Percentiles rank a stretch among this genome's conserved stretches.
Evolutionary conservation across 352 stramenopile species (phyloP).

Genomic region (Thalassiosira mediterranea): DNA sequence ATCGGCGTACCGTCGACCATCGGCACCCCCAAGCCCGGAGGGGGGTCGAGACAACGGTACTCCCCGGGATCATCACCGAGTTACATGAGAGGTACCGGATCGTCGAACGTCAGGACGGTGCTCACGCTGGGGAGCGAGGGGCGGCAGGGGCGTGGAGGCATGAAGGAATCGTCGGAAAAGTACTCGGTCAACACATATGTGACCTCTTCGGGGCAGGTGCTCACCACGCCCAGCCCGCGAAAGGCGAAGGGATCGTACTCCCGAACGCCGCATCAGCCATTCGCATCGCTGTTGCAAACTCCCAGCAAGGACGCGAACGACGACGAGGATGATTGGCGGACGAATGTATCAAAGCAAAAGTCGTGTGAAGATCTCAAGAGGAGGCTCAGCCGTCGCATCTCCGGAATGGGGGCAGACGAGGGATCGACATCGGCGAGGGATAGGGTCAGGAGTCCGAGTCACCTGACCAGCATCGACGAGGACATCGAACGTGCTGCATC

Average conservation of each 20-base stretch:
- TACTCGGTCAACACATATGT: constrained; percentile 45
- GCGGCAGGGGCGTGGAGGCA: too few relatives aligned
- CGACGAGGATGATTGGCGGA: too few relatives aligned
- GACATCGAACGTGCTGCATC: constrained; percentile 31
- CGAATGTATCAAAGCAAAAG: not conserved
- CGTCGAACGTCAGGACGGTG: too few relatives aligned
- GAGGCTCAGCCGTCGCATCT: constrained; percentile 46
- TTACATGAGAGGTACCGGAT: constrained; percentile 36
- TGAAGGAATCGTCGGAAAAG: constrained; percentile 22
- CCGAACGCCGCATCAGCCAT: constrained; percentile 22
- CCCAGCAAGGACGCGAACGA: constrained; percentile 4
- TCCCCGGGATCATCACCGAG: constrained; percentile 9
- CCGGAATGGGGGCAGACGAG: constrained; percentile 14
- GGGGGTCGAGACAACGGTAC: constrained; percentile 1
- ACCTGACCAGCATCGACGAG: constrained; percentile 52
- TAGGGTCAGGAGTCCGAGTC: constrained; percentile 8
- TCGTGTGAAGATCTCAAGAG: constrained; percentile 25
- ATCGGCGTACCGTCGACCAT: constrained; percentile 27
- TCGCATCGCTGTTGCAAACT: constrained; percentile 48
- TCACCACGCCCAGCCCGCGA: constrained; percentile 35
- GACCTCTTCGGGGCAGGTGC: constrained; percentile 37
- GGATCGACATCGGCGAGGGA: not conserved
- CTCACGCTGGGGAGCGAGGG: too few relatives aligned
- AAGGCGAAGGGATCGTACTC: constrained; percentile 2
- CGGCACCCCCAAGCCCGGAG: constrained; percentile 34